Percentiles rank a stretch among this genome's conserved stretches.
Evolutionary conservation across 306 rosid species (phyloP).

Genomic region (Canavalia gladiata): DNA sequence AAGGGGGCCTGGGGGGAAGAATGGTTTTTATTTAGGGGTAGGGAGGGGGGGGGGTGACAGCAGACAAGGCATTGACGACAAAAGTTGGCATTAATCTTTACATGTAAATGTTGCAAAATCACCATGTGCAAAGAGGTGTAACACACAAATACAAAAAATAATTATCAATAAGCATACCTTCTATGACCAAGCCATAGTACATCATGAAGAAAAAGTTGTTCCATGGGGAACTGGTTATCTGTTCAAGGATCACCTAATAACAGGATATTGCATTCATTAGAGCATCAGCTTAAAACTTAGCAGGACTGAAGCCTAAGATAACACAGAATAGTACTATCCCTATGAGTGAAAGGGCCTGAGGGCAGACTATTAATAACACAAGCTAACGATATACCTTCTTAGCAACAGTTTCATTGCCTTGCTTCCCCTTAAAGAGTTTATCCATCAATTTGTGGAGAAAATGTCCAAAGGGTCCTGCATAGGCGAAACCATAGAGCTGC

Average conservation of each 20-base stretch:
- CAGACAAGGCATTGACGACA: conserved; percentile 29
- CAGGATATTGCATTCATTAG: conserved; percentile 46
- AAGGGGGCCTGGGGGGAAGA: not conserved
- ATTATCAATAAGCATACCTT: conserved; percentile 62
- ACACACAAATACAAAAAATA: not conserved
- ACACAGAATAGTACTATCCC: conserved; percentile 2
- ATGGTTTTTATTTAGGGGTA: not conserved
- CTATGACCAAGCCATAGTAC: conserved; percentile 91
- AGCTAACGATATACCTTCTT: conserved; percentile 68
- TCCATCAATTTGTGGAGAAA: conserved; percentile 93
- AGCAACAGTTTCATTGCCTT: conserved; percentile 75
- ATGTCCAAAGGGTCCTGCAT: conserved; percentile 92
- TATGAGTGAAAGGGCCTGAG: conserved; percentile 22
- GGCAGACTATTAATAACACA: conserved; percentile 14
- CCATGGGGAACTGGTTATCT: conserved; percentile 87
- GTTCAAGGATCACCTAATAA: conserved; percentile 87
- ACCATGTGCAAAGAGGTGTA: not conserved
- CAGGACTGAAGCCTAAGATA: conserved; percentile 24
- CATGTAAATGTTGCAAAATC: conserved; percentile 5
- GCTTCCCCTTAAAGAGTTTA: conserved; percentile 76
- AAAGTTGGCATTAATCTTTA: conserved; percentile 10
- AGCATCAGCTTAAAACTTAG: conserved; percentile 1
- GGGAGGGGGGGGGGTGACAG: not conserved
- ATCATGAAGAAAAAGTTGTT: conserved; percentile 84
- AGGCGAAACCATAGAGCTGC: conserved; percentile 94